Evolutionary conservation across 164 flowering plant species (phyloP).

Genomic region (Dillenia suffruticosa): DNA sequence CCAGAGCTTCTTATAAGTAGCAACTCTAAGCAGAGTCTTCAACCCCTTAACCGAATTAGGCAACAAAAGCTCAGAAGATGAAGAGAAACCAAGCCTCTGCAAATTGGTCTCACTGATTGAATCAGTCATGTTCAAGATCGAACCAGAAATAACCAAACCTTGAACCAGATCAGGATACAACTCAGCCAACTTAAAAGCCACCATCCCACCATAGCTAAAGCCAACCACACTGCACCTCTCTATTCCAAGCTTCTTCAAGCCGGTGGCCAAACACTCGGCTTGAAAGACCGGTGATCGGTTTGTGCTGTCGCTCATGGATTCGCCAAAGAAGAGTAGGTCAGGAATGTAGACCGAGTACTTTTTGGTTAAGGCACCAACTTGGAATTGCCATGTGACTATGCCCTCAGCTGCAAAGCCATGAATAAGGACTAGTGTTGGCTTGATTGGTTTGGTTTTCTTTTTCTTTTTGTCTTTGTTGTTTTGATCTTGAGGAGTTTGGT

Average conservation of each 20-base stretch:
- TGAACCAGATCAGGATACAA: slow-evolving; percentile 50
- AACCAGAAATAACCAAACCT: slow-evolving; percentile 64
- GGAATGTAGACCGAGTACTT: slow-evolving; percentile 70
- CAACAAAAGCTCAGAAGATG: slow-evolving; percentile 64
- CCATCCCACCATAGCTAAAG: slow-evolving; percentile 90
- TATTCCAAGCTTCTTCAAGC: slow-evolving; percentile 50
- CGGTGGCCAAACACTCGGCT: slow-evolving; percentile 56
- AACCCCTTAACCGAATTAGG: slow-evolving; percentile 68
- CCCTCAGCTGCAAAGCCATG: slow-evolving; percentile 91
- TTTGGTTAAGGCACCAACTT: slow-evolving; percentile 55
- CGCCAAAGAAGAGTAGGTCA: slow-evolving; percentile 82
- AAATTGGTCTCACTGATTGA: slow-evolving; percentile 38
- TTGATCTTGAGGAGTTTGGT: slow-evolving; percentile 1
- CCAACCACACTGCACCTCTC: slow-evolving; percentile 60
- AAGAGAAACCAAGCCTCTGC: slow-evolving; percentile 48
- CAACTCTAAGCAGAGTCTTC: slow-evolving; percentile 62
- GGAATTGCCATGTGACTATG: slow-evolving; percentile 88
- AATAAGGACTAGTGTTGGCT: slow-evolving; percentile 56
- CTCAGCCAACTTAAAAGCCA: slow-evolving; percentile 73
- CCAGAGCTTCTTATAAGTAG: slow-evolving; percentile 64
- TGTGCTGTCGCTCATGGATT: slow-evolving; percentile 33
- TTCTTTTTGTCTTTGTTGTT: not conserved
- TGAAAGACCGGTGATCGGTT: slow-evolving; percentile 70
- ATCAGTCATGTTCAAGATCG: slow-evolving; percentile 64
- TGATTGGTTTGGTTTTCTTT: slow-evolving; percentile 22